Evolutionary conservation across 2,329 filamentous ascomycete species (phyloP).

Genomic region (Cladosporium sp.): DNA sequence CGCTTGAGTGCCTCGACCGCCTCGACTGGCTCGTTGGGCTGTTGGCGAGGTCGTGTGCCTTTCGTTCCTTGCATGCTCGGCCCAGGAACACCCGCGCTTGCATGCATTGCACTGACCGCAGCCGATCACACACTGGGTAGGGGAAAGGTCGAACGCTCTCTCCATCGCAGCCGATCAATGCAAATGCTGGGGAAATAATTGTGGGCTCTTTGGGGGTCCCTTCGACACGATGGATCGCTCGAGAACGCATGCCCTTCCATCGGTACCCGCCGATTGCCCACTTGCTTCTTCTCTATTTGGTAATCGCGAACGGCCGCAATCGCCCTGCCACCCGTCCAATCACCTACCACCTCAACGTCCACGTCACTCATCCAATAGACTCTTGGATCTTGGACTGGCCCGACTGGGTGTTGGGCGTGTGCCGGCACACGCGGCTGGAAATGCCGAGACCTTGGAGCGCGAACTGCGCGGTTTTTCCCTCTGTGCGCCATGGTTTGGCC

Average conservation of each 20-base stretch:
- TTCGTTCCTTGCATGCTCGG: conserved; percentile 11
- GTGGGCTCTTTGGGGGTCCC: too few species aligned
- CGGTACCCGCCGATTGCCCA: not conserved
- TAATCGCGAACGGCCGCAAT: not conserved
- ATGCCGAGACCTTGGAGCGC: conserved; percentile 9
- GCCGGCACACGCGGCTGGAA: not conserved
- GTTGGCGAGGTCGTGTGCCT: not conserved
- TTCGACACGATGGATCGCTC: too few species aligned
- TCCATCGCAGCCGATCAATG: not conserved
- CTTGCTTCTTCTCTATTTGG: not conserved
- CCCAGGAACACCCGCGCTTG: conserved; percentile 11
- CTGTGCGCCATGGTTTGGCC: too few species aligned
- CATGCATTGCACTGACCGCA: conserved; percentile 8
- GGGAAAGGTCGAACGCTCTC: not conserved
- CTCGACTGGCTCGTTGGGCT: too few species aligned
- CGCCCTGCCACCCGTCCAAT: not conserved
- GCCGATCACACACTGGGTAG: not conserved
- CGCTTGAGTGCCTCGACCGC: conserved; percentile 1
- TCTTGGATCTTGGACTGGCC: too few species aligned
- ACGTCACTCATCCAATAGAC: not conserved
- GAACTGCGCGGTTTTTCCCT: too few species aligned
- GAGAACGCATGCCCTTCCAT: too few species aligned
- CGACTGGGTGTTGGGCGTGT: too few species aligned
- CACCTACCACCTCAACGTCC: not conserved
- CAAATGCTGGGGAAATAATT: not conserved